Base-by-base conservation (phyloP, 2,329 filamentous ascomycete genomes). In the Talaromyces sp. region DNA sequence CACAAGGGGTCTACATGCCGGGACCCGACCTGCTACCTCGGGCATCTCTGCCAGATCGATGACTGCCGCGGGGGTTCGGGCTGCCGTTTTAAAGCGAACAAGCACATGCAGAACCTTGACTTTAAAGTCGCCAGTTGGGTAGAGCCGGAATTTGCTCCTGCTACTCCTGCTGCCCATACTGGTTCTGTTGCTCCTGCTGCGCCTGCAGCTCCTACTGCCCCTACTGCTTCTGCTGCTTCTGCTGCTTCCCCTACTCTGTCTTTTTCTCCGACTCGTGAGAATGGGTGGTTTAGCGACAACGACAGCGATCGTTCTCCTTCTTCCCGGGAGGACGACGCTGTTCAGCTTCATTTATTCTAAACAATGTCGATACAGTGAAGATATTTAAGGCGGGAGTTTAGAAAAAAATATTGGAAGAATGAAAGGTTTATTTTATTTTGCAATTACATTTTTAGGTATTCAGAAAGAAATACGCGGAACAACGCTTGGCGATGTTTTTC, bases 21-120 rank as follows among this genome's bases (percentile, higher is more conserved):
- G 10, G 67, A 69, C 3, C 62, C 68, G 0, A 72, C 76, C 31
- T 84, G 82, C 65, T 71, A 74, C 38, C 69, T 76, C 46, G 82
- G 81, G 0, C 82, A 84, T 62, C 57, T 70, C 31, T 75, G 73
- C 58, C 72, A 75, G 51, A 73, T 69, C 50, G 67, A 68, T 10
- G 67, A 67, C 29, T 75, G 73, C 21, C 38, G 5, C 1, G 54
- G 58, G 17, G 46, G 43, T n/a, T 35, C 21, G 4, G 5, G 21
- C 26, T 35, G 38, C n/a, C 54, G 29, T 1, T 60, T 55, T 43
- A 57, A 52, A 53, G 46, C 50, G 24, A 27, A 27, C 19, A 49
- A 19, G 14, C 14, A 31, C 11, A 56, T 60, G 8, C 58, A 60
- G 19, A 26, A 26, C 19, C 21, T 52, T 6, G 26, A 52, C 24